Percentiles rank a stretch among this genome's conserved stretches.
Evolutionary conservation across 805 yeast genomes (phyloP).

Genomic region (Starmera quercuum): DNA sequence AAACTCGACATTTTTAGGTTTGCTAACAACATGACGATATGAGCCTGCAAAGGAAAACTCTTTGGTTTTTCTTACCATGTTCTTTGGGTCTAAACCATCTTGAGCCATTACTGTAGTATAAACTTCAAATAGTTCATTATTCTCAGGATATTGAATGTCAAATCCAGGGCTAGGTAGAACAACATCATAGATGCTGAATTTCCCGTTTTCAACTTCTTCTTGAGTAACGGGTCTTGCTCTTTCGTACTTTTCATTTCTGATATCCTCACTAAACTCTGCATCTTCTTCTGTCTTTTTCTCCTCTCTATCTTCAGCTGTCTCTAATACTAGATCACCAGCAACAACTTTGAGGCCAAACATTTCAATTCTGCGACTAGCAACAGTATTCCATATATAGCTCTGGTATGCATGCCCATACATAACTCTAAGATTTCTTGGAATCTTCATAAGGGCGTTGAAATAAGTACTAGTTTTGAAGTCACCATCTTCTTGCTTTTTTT

Average conservation of each 20-base stretch:
- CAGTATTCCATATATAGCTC: constrained; percentile 89
- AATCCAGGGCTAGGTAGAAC: constrained; percentile 97
- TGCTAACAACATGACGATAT: constrained; percentile 66
- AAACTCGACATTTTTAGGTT: constrained; percentile 59
- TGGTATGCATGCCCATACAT: constrained; percentile 99
- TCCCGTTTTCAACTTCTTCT: constrained; percentile 55
- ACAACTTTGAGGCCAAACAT: constrained; percentile 63
- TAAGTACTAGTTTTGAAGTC: constrained; percentile 47
- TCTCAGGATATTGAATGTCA: constrained; percentile 80
- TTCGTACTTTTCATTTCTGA: constrained; percentile 44
- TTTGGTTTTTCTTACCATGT: constrained; percentile 76
- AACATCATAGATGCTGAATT: constrained; percentile 68
- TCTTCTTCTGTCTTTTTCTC: constrained; percentile 23
- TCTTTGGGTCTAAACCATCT: constrained; percentile 77
- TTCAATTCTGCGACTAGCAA: constrained; percentile 69
- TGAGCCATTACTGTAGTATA: constrained; percentile 68
- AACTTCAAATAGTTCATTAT: constrained; percentile 46
- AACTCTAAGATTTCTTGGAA: constrained; percentile 85
- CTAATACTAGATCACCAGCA: constrained; percentile 74
- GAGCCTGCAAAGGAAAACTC: constrained; percentile 92
- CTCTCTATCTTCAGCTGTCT: constrained; percentile 17
- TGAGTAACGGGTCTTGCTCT: constrained; percentile 72
- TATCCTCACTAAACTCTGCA: constrained; percentile 64
- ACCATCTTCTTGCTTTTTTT: constrained; percentile 37
- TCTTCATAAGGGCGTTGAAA: constrained; percentile 74